These are phyloP conservation scores for Obelidium mucronatum DNA, from an alignment of 192 early-diverging fungal genomes.

Conservation along the genomic window DNA sequence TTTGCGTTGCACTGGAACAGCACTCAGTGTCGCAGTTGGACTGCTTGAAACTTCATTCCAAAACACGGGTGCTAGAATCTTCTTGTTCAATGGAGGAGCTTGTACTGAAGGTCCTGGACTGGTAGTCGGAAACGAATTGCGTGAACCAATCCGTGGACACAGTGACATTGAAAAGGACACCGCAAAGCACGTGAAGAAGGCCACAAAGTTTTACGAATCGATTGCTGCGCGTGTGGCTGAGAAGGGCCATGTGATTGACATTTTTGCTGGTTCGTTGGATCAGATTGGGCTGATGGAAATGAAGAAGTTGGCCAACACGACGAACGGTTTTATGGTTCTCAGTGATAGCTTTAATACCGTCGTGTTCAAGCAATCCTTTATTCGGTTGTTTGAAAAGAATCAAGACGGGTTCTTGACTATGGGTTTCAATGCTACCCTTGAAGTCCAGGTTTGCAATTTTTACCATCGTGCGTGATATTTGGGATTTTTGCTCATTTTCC, in stretches of 20 bases:
- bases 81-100: conserved; percentile 93
- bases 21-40: conserved; percentile 89
- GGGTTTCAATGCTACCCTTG: conserved; percentile 97
- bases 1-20: conserved; percentile 93
- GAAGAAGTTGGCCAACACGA: conserved; percentile 87
- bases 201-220: conserved; percentile 92
- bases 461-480: neutral
- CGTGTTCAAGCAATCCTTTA: conserved; percentile 98
- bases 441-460: conserved; percentile 78
- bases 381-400: conserved; percentile 93
- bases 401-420: conserved; percentile 85
- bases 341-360: conserved; percentile 94
- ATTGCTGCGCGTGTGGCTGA: conserved; percentile 86
- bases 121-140: conserved; percentile 90
- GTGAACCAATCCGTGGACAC: conserved; percentile 96
- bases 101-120: conserved; percentile 94
- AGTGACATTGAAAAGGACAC: conserved; percentile 97
- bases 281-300: conserved; percentile 98
- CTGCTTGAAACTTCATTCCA: conserved; percentile 93
- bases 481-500: neutral
- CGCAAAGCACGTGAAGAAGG: conserved; percentile 92
- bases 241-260: conserved; percentile 92
- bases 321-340: conserved; percentile 93
- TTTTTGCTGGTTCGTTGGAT: conserved; percentile 98
- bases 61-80: conserved; percentile 90